Percentiles rank a stretch among this genome's conserved stretches.
Evolutionary conservation across 2,329 filamentous ascomycete genomes (phyloP).

Genomic region (Penicillium olsonii): DNA sequence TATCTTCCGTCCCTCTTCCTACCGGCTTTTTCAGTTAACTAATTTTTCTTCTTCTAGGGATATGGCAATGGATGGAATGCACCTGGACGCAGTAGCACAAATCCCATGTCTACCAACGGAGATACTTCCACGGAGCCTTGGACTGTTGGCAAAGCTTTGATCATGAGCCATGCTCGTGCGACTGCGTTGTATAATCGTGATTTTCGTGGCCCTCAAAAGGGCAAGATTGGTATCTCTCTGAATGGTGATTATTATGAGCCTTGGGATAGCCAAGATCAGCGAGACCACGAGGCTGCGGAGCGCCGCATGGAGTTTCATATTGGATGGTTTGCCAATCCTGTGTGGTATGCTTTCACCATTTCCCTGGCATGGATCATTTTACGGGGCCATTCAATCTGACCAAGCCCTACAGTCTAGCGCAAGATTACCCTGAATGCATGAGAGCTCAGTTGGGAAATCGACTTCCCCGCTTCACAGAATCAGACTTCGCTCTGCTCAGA

Average conservation of each 20-base stretch:
- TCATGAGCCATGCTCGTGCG: constrained; percentile 28
- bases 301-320: constrained; percentile 30
- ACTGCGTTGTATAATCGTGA: constrained; percentile 23
- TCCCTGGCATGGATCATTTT: neutral
- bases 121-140: constrained; percentile 28
- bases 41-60: constrained; percentile 2
- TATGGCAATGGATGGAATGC: constrained; percentile 25
- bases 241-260: constrained; percentile 31
- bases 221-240: constrained; percentile 21
- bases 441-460: constrained; percentile 23
- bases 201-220: constrained; percentile 22
- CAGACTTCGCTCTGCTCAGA: constrained; percentile 21
- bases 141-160: constrained; percentile 27
- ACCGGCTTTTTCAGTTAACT: neutral
- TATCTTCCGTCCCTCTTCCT: too few species aligned
- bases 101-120: constrained; percentile 13
- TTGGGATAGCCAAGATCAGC: constrained; percentile 21
- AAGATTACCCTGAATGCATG: constrained; percentile 26
- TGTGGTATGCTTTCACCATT: constrained; percentile 19
- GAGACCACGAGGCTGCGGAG: constrained; percentile 24
- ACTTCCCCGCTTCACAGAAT: constrained; percentile 22
- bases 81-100: constrained; percentile 24
- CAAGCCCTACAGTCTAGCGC: constrained; percentile 14
- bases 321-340: constrained; percentile 32
- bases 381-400: neutral